Evolutionary conservation across 1,139 yeast genomes (phyloP), one percentile per base, ranked within the genome.

Genomic region (Candida sojae): DNA sequence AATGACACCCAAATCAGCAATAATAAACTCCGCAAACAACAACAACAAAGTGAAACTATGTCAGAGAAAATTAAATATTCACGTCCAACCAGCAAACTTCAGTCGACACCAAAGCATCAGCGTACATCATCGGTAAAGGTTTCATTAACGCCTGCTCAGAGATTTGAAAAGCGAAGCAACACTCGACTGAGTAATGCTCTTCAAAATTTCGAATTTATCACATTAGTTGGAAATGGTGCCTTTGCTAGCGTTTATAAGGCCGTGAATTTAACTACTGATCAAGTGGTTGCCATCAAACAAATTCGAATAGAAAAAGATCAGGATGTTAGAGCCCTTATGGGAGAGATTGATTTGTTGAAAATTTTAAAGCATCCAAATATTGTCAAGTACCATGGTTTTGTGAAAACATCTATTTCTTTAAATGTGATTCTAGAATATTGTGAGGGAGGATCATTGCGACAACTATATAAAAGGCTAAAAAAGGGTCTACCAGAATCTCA

Each of bases 241-340:
- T 93, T 91, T 71, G 99, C 99, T 49, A 86, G 85, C 53, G 99
- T 93, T 28, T 93, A 88, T 72, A 84, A 84, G 62, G 96, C 96
- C 21, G 70, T 80, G 32, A 88, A 90, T 58, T 70, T 79, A 50
- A 72, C 70, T 45, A 86, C 89, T 0, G 82, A 83, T 4, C 86
- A 83, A 48, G 78, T 84, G 4, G 90, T 88, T 9, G 99, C 99
- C 0, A 84, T 93, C 46, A 93, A 95, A 64, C 93, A 88, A 60
- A 84, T 93, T 28, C 72, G 80, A 26, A 73, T 89, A 41, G 86
- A 74, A 34, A 63, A 63, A 48, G 73, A 69, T 51, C 76, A 73
- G 53, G 72, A 74, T 53, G 72, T 73, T 53, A 62, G 75, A 66
- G 71, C 75, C 75, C 70, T 64, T 46, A 85, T 91, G 82, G 86